phyloP scores from a whole-genome alignment of 768 basidiomycete genomes.

The Suillus occidentalis region DNA sequence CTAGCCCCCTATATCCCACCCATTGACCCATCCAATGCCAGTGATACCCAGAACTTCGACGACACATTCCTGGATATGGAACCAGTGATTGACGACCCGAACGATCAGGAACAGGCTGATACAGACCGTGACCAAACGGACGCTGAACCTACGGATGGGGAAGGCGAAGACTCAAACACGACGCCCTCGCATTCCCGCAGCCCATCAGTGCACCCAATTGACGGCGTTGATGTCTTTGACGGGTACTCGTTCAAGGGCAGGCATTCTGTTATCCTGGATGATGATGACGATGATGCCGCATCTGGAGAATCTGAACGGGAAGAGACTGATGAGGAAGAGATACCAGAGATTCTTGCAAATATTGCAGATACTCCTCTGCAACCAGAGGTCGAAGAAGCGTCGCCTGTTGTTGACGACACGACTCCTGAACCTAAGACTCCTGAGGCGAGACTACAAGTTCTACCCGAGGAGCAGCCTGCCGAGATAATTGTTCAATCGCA shows the following conservation, averaged over 20 bases:
- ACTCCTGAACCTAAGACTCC: conserved; percentile 69
- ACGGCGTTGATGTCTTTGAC: conserved; percentile 81
- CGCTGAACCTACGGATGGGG: conserved; percentile 69
- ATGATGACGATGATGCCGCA: conserved; percentile 61
- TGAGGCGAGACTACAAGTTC: conserved; percentile 53
- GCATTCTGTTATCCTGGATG: conserved; percentile 75
- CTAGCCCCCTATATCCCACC: conserved; percentile 91
- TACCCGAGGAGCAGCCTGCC: conserved; percentile 29
- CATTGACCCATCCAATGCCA: conserved; percentile 87
- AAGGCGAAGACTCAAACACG: conserved; percentile 74
- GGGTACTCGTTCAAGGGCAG: conserved; percentile 93
- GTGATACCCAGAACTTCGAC: conserved; percentile 98
- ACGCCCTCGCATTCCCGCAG: conserved; percentile 81
- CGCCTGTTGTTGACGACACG: conserved; percentile 32
- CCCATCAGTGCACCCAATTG: conserved; percentile 59
- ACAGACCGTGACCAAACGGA: conserved; percentile 71
- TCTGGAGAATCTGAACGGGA: conserved; percentile 36
- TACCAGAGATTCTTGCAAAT: conserved; percentile 24
- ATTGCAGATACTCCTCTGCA: conserved; percentile 22
- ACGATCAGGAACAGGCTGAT: conserved; percentile 60
- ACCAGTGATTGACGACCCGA: conserved; percentile 80
- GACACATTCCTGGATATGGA: conserved; percentile 96
- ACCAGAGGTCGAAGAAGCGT: conserved; percentile 30
- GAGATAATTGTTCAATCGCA: conserved; percentile 10
- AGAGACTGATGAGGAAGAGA: conserved; percentile 39